Conservation (phyloP, 257 asterid genomes). For the Ocimum tenuiflorum region DNA sequence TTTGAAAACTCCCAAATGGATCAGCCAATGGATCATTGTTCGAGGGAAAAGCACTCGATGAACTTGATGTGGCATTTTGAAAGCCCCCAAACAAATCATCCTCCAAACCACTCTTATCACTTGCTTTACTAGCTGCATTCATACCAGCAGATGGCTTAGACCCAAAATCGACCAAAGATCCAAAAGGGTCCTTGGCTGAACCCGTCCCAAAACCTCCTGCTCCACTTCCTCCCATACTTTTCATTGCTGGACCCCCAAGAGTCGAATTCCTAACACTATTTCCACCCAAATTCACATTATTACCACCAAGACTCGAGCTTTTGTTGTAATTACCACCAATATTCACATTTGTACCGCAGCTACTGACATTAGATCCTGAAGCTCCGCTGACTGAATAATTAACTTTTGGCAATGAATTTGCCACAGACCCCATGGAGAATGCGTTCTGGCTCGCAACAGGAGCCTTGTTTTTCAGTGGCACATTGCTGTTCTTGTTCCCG, state of each 20-base stretch:
- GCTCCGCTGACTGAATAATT: slow-evolving; percentile 31
- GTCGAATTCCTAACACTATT: slow-evolving; percentile 31
- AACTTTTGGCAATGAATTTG: slow-evolving; percentile 63
- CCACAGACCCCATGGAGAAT: slow-evolving; percentile 59
- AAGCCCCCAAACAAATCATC: slow-evolving; percentile 23
- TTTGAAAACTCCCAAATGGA: slow-evolving; percentile 55
- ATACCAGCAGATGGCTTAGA: slow-evolving; percentile 39
- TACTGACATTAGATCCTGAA: slow-evolving; percentile 38
- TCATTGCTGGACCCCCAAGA: slow-evolving; percentile 51
- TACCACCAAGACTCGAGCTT: slow-evolving; percentile 27
- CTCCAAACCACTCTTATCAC: slow-evolving; percentile 30
- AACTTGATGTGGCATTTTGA: slow-evolving; percentile 1
- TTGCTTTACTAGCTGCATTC: slow-evolving; percentile 38
- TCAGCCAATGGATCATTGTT: slow-evolving; percentile 16
- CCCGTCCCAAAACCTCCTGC: slow-evolving; percentile 40
- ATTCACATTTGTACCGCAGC: slow-evolving; percentile 34
- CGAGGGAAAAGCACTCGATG: not conserved
- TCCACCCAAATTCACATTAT: slow-evolving; percentile 40
- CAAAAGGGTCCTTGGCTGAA: slow-evolving; percentile 67
- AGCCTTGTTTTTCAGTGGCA: slow-evolving; percentile 55
- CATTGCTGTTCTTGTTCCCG: slow-evolving; percentile 54
- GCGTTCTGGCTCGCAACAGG: slow-evolving; percentile 32
- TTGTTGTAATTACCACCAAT: slow-evolving; percentile 16
- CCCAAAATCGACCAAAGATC: slow-evolving; percentile 62
- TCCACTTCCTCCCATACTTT: slow-evolving; percentile 48